Evolutionary conservation across 2,329 filamentous ascomycete species (phyloP), one percentile per base, ranked within the genome.

Genomic region (Aspergillaceae sp.): DNA sequence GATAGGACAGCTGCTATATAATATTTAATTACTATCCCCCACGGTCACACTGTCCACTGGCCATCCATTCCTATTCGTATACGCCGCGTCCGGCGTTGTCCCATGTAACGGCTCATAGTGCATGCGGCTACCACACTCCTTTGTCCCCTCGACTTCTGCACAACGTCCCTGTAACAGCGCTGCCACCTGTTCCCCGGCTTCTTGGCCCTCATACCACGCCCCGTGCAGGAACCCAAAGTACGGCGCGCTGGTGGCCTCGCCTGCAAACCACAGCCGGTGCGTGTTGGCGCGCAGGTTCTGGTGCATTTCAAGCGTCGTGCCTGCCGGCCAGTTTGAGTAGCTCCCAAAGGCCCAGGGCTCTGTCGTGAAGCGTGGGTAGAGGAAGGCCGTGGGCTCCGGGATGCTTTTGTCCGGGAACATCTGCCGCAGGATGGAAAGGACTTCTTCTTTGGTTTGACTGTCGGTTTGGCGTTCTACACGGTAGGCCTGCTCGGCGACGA

Each of bases 191-290:
- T 67, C 60, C 0, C 74, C 79, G 0, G 69, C 74, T 4, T 73
- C 69, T 1, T 69, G 67, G 0, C 79, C 79, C 54, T 82, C 78
- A 34, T 71, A 79, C 63, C 71, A 82, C 0, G 78, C 77, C 0
- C 78, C 79, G 29, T 85, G 82, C 57, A 85, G 53, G 61, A 81
- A 85, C 0, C 82, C 82, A 61, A 76, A 86, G 59, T 82, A 84
- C 53, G 78, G 71, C 0, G 78, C 72, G 37, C 76, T 81, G 0
- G 75, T 83, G 1, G 76, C 77, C 58, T 86, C 82, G 0, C 82
- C 82, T 0, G 82, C 80, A 50, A 83, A 86, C 68, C 75, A 84
- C 3, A 86, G 59, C 0, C 78, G 64, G 6, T 73, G 73, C 0
- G 82, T 63, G 49, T 83, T 84, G n/a, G 81, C 79, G 1, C 82